A percentile compares a stretch with the other conserved stretches of the same genome.
Conservation (phyloP, 2,329 filamentous ascomycete genomes). For the Fusarium paranaense region DNA sequence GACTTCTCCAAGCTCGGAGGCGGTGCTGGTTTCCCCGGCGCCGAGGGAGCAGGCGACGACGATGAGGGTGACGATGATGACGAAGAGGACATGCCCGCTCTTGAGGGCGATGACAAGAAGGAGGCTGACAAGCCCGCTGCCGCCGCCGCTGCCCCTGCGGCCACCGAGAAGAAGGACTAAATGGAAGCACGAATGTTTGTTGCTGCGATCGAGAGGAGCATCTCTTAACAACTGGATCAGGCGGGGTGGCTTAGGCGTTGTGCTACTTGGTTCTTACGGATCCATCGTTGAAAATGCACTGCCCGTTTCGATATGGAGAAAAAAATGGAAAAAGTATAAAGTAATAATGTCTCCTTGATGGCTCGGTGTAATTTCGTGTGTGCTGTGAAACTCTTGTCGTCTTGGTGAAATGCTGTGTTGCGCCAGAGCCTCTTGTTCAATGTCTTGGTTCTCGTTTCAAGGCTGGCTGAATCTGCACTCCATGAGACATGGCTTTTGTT, state of each 20-base stretch:
- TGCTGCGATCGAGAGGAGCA: conserved; percentile 29
- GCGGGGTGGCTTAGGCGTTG: conserved; percentile 42
- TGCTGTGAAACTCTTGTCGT: conserved; percentile 1
- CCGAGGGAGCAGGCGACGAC: conserved; percentile 59
- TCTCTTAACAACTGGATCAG: conserved; percentile 36
- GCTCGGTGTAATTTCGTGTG: conserved; percentile 1
- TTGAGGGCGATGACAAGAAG: conserved; percentile 72
- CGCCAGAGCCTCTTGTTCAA: not conserved
- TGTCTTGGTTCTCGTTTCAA: not conserved
- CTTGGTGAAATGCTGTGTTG: not conserved
- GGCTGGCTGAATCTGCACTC: not conserved
- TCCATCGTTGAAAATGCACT: conserved; percentile 32
- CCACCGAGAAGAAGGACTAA: conserved; percentile 56
- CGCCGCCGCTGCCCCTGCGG: conserved; percentile 44
- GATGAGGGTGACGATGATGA: conserved; percentile 70
- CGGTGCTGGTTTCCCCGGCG: conserved; percentile 66
- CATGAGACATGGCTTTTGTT: not conserved
- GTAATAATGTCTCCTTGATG: conserved; percentile 6
- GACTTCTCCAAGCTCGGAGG: conserved; percentile 92
- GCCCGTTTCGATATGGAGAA: conserved; percentile 39
- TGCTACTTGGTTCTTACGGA: conserved; percentile 37
- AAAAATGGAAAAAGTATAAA: conserved; percentile 40
- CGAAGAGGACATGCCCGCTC: conserved; percentile 87
- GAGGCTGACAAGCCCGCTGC: conserved; percentile 47
- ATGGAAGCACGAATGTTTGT: conserved; percentile 33